Evolutionary conservation across 225 moss, liverwort and hornwort genomes (phyloP), one percentile per base, ranked within the genome.

Genomic region (Anthoceros angustus): DNA sequence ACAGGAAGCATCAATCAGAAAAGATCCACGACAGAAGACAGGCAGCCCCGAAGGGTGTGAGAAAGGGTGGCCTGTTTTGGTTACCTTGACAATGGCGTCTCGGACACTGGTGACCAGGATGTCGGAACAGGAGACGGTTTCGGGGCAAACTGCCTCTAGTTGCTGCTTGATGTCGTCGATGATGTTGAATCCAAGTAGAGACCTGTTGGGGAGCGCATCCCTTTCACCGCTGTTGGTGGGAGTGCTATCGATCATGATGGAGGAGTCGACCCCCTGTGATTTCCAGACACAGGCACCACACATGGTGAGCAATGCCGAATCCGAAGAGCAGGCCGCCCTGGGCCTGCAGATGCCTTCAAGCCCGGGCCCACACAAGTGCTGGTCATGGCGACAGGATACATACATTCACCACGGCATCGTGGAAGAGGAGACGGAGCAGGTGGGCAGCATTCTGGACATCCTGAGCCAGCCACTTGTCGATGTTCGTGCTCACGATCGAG

Each of bases 91-190:
- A 0, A 61, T 62, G 62, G 60, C 69, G 26, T 69, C 69, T n/a
- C 69, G 12, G 20, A 61, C 69, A 9, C 39, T 41, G 50, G 61
- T 10, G 18, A 61, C 69, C n/a, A 69, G 40, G 15, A 69, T 69
- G 41, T 69, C 69, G 8, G 69, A 39, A 41, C 69, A 69, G 11
- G 69, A 69, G 41, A 69, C 69, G 9, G 61, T 41, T 16, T 50
- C 69, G 4, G 69, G 69, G 69, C 69, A 69, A 11, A 50, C 69
- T 15, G 32, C 49, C 41, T 69, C 69, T 8, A 69, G 26, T n/a
- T 69, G 41, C 61, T 38, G 39, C 40, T 69, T 69, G 61, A 62
- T 62, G 49, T 60, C 69, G 61, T 69, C 69, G 16, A 69, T 62
- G 50, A 41, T 15, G 24, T 55, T 40, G 41, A 69, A 69, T 25